These are phyloP conservation scores for Kodamaea leandrae DNA, from an alignment of 805 yeast genomes.

Conservation along the genomic window DNA sequence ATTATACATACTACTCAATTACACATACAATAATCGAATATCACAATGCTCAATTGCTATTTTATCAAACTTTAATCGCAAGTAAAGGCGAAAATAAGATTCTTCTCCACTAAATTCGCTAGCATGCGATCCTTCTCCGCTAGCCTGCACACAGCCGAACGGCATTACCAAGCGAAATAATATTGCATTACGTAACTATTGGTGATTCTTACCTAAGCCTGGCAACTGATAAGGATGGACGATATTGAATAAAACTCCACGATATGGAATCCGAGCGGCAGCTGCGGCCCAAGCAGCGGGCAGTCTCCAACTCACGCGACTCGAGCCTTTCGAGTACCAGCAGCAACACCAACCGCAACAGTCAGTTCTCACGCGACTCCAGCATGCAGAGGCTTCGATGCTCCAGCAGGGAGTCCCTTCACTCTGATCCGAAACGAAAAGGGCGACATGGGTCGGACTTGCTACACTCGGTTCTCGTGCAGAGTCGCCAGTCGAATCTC, in stretches of 20 bases:
- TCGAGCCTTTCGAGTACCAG: neutral
- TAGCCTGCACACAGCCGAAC: too few species aligned
- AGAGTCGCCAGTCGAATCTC: conserved; percentile 14
- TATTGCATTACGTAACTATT: conserved; percentile 1
- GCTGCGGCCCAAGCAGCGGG: conserved; percentile 6
- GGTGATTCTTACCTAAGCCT: neutral
- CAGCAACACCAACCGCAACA: conserved; percentile 4
- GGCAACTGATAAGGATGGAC: neutral
- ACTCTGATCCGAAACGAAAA: conserved; percentile 3
- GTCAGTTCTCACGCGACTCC: conserved; percentile 1
- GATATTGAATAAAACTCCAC: neutral
- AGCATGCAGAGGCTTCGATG: conserved; percentile 2
- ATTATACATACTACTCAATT: too few species aligned
- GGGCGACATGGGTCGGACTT: conserved; percentile 7
- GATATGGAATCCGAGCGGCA: conserved; percentile 6
- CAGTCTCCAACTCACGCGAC: conserved; percentile 3
- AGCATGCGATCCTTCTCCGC: too few species aligned
- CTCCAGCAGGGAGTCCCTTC: conserved; percentile 6
- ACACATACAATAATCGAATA: too few species aligned
- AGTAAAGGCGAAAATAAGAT: too few species aligned
- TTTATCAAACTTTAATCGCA: too few species aligned
- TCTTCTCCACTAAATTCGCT: too few species aligned
- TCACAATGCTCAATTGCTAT: too few species aligned
- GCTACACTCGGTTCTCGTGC: conserved; percentile 15
- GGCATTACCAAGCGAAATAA: too few species aligned